Percentiles rank a stretch among this genome's conserved stretches.
Conservation (phyloP, 768 basidiomycete species). For the Podaxis rugospora region DNA sequence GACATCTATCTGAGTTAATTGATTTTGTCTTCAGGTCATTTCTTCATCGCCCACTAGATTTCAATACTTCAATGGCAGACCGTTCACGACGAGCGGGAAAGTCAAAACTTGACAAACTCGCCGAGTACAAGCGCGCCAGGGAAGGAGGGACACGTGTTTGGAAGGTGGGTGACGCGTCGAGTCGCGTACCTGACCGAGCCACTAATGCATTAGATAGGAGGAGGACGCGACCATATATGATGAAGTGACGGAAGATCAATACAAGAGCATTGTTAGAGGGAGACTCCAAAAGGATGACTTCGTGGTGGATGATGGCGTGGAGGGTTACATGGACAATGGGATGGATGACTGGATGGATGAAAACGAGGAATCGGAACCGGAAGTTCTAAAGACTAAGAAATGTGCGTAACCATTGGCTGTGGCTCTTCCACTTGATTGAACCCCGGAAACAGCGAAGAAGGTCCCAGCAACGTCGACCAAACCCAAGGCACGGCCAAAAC, state of each 20-base stretch:
- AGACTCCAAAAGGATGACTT: constrained; percentile 89
- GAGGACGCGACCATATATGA: constrained; percentile 78
- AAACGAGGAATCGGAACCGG: constrained; percentile 44
- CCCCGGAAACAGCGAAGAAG: constrained; percentile 31
- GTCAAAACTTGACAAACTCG: constrained; percentile 43
- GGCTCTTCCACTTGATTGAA: not conserved
- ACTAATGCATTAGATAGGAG: constrained; percentile 24
- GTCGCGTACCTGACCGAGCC: not conserved
- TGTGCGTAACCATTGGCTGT: constrained; percentile 35
- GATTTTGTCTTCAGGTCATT: not conserved
- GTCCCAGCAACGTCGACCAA: constrained; percentile 29
- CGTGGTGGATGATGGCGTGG: constrained; percentile 88
- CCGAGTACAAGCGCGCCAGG: constrained; percentile 55
- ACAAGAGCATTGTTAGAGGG: constrained; percentile 77
- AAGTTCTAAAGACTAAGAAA: constrained; percentile 44
- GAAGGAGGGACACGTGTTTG: constrained; percentile 54
- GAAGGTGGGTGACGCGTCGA: constrained; percentile 41
- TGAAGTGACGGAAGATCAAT: constrained; percentile 86
- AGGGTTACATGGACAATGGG: constrained; percentile 93
- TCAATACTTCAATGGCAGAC: constrained; percentile 32
- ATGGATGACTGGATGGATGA: constrained; percentile 88
- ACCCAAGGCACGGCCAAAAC: constrained; percentile 43
- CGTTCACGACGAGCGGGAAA: constrained; percentile 37
- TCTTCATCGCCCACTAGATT: not conserved
- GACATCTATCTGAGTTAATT: not conserved